A percentile compares a stretch with the other conserved stretches of the same genome.
Conservation (phyloP, 306 rosid genomes). For the Sindora glabra region DNA sequence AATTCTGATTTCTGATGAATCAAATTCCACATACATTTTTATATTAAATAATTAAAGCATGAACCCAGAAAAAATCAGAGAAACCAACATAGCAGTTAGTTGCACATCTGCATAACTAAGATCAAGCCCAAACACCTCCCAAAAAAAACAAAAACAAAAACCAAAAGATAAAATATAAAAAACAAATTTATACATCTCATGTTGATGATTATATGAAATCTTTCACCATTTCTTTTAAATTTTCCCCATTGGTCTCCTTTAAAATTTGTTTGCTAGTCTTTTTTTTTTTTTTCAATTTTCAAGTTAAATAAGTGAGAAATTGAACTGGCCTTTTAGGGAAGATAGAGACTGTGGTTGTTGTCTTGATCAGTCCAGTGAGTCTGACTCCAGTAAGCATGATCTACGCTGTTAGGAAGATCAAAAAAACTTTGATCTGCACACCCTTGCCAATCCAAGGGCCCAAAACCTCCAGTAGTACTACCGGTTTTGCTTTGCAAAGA, state of each 20-base stretch:
- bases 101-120: constrained; percentile 33
- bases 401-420: constrained; percentile 78
- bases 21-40: constrained; percentile 29
- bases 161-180: neutral
- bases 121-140: constrained; percentile 28
- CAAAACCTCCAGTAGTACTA: constrained; percentile 50
- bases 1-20: constrained; percentile 26
- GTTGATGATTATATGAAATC: neutral
- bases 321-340: constrained; percentile 44
- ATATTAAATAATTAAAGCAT: constrained; percentile 1
- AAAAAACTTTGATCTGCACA: constrained; percentile 62
- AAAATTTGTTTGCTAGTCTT: constrained; percentile 15
- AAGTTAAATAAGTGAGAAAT: constrained; percentile 16
- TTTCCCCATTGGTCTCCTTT: neutral
- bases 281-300: neutral
- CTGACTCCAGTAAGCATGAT: constrained; percentile 85
- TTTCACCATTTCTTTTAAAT: constrained; percentile 1
- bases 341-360: constrained; percentile 49
- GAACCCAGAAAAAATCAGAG: neutral
- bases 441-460: constrained; percentile 79
- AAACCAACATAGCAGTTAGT: constrained; percentile 38
- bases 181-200: constrained; percentile 24
- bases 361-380: constrained; percentile 85
- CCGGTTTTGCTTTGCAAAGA: constrained; percentile 28
- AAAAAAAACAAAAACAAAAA: neutral